These are phyloP conservation scores for Bertia moriformis DNA, from an alignment of 2,329 filamentous ascomycete genomes.

Conservation along the genomic window DNA sequence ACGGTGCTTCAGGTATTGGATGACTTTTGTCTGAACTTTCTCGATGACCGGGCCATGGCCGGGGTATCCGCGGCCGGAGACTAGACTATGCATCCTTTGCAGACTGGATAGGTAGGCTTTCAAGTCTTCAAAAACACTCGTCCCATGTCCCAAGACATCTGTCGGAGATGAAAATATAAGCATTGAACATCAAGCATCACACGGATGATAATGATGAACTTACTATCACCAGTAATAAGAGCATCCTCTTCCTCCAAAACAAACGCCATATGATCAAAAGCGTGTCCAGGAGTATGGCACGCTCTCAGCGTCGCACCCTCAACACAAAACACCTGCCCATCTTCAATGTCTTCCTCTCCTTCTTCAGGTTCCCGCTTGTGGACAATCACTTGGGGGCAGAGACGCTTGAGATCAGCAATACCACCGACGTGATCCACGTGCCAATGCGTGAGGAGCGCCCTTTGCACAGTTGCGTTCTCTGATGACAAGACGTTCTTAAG, in stretches of 20 bases:
- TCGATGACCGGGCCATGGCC: background rate
- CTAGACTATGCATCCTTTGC: background rate
- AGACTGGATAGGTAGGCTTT: constrained; percentile 1
- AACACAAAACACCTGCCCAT: background rate
- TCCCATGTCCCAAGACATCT: background rate
- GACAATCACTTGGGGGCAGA: background rate
- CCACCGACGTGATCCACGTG: background rate
- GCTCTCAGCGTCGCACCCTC: background rate
- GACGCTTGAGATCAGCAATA: background rate
- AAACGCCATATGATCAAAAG: constrained; percentile 1
- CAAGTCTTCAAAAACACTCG: background rate
- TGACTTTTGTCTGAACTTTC: background rate
- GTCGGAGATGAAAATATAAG: background rate
- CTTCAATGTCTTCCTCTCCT: background rate
- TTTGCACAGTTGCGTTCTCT: background rate
- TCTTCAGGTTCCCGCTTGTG: background rate
- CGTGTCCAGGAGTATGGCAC: background rate
- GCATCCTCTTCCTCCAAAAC: background rate
- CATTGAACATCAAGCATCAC: background rate
- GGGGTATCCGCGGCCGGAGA: constrained; percentile 1
- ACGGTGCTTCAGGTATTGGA: background rate
- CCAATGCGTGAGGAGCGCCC: constrained; percentile 1
- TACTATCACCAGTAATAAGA: background rate
- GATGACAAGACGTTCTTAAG: background rate
- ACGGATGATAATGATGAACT: background rate